Evolutionary conservation across 129 eudicot genomes (phyloP), one percentile per base, ranked within the genome.

Genomic region (Flaveria brownii): DNA sequence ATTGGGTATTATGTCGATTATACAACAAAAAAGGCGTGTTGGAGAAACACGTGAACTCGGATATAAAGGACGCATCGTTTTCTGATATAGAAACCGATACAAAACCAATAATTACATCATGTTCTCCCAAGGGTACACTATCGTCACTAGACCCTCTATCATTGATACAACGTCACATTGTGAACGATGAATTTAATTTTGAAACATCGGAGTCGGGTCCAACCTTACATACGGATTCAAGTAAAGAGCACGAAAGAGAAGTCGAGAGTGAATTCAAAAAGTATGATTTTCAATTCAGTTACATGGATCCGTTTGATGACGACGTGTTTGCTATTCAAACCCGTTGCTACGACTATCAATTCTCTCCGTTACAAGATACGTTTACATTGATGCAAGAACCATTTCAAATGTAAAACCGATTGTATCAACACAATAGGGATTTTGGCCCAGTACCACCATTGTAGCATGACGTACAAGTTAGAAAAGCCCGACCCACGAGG

Each of bases 21-120:
- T 84, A 86, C 78, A 86, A 86, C 84, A 86, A 86, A 62, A 86
- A 86, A 42, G 90, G 90, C 13, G 74, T 72, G 5, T 28, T 86
- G 23, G 88, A 86, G 42, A 86, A 81, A 56, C 84, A 86, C 52
- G 72, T 66, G 39, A 70, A 50, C 13, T 42, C 77, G 6, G 83
- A 83, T 43, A 25, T 64, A 63, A 77, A 75, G 12, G 22, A 69
- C 22, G n/a, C 60, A 3, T 36, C 59, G 0, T 83, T 77, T 71
- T 67, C 83, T 0, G 87, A 86, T 30, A 74, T 67, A 57, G 79
- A 82, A 72, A 78, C 75, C 28, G 72, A 75, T 61, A 80, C 70
- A 20, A 86, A 86, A 46, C 87, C 87, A 1, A 47, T 77, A 5
- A 71, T 82, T 14, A 59, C 62, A 2, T 14, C 78, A 26, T 77